These are phyloP conservation scores for Neopestalotiopsis clavispora DNA, from an alignment of 2,329 filamentous ascomycete genomes.

Conservation along the genomic window DNA sequence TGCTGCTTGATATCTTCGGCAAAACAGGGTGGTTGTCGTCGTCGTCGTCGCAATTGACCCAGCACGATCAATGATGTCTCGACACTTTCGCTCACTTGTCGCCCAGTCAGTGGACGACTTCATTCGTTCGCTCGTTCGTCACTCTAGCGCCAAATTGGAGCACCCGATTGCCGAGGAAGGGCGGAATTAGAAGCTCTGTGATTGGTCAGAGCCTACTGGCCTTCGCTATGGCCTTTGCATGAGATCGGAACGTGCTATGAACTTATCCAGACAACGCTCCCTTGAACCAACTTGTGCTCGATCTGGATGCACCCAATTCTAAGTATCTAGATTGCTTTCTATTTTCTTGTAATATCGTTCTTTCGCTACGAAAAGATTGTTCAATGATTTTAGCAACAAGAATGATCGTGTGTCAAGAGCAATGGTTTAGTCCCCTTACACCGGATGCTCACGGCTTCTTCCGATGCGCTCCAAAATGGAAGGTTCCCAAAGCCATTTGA, in stretches of 20 bases:
- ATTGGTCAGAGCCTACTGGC: neutral
- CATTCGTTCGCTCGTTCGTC: neutral
- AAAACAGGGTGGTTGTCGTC: neutral
- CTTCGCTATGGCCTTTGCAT: neutral
- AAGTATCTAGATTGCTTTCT: no score
- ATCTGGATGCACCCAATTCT: no score
- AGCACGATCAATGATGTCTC: slow-evolving; percentile 8
- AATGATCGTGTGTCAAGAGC: no score
- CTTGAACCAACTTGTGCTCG: no score
- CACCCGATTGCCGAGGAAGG: slow-evolving; percentile 17
- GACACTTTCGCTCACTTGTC: neutral
- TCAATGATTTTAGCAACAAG: no score
- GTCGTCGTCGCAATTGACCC: neutral
- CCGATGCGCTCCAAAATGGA: neutral
- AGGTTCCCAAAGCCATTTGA: neutral
- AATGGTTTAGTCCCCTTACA: neutral
- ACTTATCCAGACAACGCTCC: no score
- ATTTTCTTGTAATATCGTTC: no score
- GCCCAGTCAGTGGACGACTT: neutral
- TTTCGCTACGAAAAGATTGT: no score
- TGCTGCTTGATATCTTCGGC: slow-evolving; percentile 17
- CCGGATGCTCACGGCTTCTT: neutral
- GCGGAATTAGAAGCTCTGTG: slow-evolving; percentile 16
- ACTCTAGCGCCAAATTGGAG: slow-evolving; percentile 14
- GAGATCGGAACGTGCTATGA: no score